Base-by-base conservation (phyloP, 331 rosid genomes). In the Malus hybrid region DNA sequence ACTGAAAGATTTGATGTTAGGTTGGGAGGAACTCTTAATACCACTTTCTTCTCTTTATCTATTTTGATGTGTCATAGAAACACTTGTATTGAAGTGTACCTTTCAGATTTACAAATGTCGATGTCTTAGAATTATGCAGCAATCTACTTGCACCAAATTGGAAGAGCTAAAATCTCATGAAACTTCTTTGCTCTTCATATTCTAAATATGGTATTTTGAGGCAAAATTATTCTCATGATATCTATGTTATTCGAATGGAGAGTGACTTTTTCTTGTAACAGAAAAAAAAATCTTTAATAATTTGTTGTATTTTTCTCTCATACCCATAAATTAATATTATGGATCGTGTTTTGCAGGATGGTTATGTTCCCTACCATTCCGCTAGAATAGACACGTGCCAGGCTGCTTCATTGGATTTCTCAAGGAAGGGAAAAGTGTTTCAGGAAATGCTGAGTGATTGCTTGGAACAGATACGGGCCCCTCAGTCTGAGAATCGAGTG, bases 321-420 rank as follows among this genome's bases (percentile, higher is more conserved):
- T 16, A 52, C 57, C 56, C 20, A 1, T 52, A 77, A 55, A 39
- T 39, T 39, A 39, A 9, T 81, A 61, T 69, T 79, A 57, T 61
- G 80, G 55, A 75, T 67, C 46, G 56, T 16, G 4, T 65, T 79
- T 71, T 50, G 60, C 87, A 94, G 99, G 99, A 94, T 74, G 97
- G 99, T 69, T 94, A 94, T 79, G 97, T 94, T 29, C 99, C 99
- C 10, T 94, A 94, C 69, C 99, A 94, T 81, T 94, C 99, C n/a
- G 97, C 99, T 34, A 87, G 99, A 84, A 92, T 94, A 67, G 97
- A 94, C 69, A 83, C 87, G 72, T 94, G 99, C 81, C 97, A 80
- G 44, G 93, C 97, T 70, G 97, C 97, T 70, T 83, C 97, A 71
- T 67, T 73, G 64, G 99, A 94, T 85, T 76, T 65, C 76, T 92